Conservation (phyloP, 2,329 filamentous ascomycete species). For the Huntiella abstrusa region DNA sequence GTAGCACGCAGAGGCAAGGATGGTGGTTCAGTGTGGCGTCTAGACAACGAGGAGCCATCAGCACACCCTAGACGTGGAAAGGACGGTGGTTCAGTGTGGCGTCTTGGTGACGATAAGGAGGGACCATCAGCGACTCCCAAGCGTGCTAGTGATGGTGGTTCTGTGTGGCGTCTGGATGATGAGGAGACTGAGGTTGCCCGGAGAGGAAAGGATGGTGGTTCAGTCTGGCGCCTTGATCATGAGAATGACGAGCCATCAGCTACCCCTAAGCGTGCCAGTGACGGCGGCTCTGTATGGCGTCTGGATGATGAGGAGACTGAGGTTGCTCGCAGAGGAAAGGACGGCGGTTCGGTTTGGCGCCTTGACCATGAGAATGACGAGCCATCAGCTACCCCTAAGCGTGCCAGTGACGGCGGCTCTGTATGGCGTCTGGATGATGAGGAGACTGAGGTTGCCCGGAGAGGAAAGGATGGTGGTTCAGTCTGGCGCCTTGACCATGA, state of each 20-base stretch:
- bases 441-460: not conserved
- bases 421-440: constrained; percentile 1
- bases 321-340: not conserved
- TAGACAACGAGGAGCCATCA: not conserved
- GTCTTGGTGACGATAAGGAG: not conserved
- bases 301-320: not conserved
- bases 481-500: not conserved
- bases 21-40: not conserved
- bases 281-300: not conserved
- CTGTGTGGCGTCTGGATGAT: not conserved
- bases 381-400: not conserved
- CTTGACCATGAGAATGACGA: not conserved
- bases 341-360: not conserved
- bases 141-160: not conserved
- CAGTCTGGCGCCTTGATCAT: not conserved
- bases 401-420: not conserved
- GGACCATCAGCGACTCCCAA: not conserved
- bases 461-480: not conserved
- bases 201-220: not conserved
- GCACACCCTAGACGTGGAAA: not conserved
- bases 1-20: not conserved
- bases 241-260: not conserved
- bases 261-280: not conserved
- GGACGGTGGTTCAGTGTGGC: not conserved
- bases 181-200: not conserved